Conservation (phyloP, 148 eudicot species). For the Rhododendron henanense region DNA sequence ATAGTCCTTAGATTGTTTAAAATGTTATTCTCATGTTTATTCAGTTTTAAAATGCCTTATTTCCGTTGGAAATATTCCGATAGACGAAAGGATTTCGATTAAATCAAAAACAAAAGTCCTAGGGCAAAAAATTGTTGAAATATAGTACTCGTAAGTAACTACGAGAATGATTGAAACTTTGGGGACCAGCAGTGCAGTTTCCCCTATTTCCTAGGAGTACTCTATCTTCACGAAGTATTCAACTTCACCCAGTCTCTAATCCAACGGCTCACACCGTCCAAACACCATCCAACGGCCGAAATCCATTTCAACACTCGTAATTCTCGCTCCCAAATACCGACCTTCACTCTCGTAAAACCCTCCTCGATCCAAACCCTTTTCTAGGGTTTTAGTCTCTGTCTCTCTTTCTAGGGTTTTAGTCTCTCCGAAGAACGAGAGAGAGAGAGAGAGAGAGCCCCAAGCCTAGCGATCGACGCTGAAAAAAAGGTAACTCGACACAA, state of each 20-base stretch:
- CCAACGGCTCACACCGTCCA: not conserved
- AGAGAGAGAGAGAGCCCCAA: not conserved
- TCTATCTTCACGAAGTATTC: not conserved
- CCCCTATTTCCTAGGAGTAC: too few relatives aligned
- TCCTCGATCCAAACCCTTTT: not conserved
- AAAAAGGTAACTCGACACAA: not conserved
- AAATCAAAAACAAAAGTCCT: too few relatives aligned
- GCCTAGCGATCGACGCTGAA: not conserved
- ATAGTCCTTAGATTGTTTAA: not conserved
- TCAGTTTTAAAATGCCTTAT: not conserved
- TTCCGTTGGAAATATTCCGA: not conserved
- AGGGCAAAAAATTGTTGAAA: not conserved
- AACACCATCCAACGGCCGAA: not conserved
- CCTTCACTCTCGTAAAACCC: slow-evolving; percentile 1
- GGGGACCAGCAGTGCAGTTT: not conserved
- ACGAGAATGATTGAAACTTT: too few relatives aligned
- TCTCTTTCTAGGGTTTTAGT: slow-evolving; percentile 5
- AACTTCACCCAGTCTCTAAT: not conserved
- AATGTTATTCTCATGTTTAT: not conserved
- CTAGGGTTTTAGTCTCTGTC: slow-evolving; percentile 7
- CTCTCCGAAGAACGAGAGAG: not conserved
- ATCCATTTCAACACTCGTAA: not conserved
- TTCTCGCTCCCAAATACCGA: not conserved
- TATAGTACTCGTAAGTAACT: too few relatives aligned
- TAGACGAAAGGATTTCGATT: not conserved